Evolutionary conservation across 2,329 filamentous ascomycete genomes (phyloP), one percentile per base, ranked within the genome.

Genomic region (Neonectria ditissima): DNA sequence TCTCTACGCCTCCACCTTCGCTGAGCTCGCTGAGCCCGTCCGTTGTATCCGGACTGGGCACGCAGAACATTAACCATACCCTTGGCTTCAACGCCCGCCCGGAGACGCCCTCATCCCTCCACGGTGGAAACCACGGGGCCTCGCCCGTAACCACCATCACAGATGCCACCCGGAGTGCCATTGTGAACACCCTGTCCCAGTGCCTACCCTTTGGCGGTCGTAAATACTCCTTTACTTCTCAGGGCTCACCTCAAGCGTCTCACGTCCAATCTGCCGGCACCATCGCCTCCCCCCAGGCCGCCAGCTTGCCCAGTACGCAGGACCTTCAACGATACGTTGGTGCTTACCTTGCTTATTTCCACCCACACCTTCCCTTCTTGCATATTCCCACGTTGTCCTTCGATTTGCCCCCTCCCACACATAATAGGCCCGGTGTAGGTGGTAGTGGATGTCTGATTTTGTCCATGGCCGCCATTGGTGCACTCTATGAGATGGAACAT

Each of bases 281-380:
- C 83, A 76, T 84, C 85, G 76, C 80, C 66, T 78, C 81, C 71
- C 82, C 84, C 69, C 80, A 84, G 71, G 83, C 81, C 74, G 86
- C 81, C 71, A 86, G 81, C 69, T 85, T 97, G 62, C 94, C 95
- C 56, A 93, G 87, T 80, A 95, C 93, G 34, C 85, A 87, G 75
- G 93, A 97, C 76, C 88, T 98, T 66, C 94, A 97, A 78, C 91
- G 93, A 77, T 97, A 94, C 78, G 92, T 97, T 66, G 89, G 90
- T 68, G 91, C 94, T 63, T 98, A 97, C 80, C 89, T 98, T 73
- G 89, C 90, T 68, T 97, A 93, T 77, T 97, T 97, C 78, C 94
- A 97, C 75, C 95, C 95, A 22, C 95, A 98, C 77, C 80, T 97
- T 65, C 95, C 96, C n/a, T 97, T 98, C 79, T 83, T 97, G 65